phyloP scores from a whole-genome alignment of 2,329 filamentous ascomycete species.

The Gnomoniopsis sp. region DNA sequence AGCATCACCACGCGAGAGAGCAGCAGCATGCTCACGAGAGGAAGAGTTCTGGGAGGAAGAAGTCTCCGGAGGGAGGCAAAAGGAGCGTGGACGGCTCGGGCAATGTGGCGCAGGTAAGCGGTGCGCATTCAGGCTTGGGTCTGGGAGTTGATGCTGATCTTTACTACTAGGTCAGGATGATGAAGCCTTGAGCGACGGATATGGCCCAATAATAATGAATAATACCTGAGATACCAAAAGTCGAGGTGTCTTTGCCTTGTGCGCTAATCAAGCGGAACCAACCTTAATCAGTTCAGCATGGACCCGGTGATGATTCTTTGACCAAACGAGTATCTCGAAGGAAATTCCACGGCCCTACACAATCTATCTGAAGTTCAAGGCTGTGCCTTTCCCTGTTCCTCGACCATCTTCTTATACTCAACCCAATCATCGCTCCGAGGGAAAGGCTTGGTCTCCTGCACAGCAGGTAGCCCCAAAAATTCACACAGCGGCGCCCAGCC shows the following conservation, averaged over 20 bases:
- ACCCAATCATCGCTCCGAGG: slow-evolving; percentile 29
- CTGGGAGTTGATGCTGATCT: neutral
- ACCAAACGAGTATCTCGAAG: too few relatives aligned
- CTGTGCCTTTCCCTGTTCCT: slow-evolving; percentile 16
- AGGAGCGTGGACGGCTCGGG: neutral
- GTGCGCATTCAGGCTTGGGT: neutral
- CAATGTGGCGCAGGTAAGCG: neutral
- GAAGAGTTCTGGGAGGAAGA: neutral
- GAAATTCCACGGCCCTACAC: neutral
- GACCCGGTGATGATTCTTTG: too few relatives aligned
- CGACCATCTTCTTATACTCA: slow-evolving; percentile 26
- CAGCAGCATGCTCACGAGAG: slow-evolving; percentile 3
- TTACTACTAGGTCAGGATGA: neutral
- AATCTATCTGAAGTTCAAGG: neutral
- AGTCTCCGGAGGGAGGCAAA: too few relatives aligned
- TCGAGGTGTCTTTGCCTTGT: neutral
- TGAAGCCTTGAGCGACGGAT: neutral
- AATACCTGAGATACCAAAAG: neutral
- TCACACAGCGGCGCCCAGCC: slow-evolving; percentile 28
- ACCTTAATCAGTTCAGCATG: neutral
- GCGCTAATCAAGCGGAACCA: neutral
- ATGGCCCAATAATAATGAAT: neutral
- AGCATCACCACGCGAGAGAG: slow-evolving; percentile 12
- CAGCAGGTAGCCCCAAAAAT: slow-evolving; percentile 24
- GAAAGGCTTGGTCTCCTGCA: slow-evolving; percentile 20